phyloP scores from a whole-genome alignment of 2,329 filamentous ascomycete genomes.

The Pseudovirgaria hyperparasitica region DNA sequence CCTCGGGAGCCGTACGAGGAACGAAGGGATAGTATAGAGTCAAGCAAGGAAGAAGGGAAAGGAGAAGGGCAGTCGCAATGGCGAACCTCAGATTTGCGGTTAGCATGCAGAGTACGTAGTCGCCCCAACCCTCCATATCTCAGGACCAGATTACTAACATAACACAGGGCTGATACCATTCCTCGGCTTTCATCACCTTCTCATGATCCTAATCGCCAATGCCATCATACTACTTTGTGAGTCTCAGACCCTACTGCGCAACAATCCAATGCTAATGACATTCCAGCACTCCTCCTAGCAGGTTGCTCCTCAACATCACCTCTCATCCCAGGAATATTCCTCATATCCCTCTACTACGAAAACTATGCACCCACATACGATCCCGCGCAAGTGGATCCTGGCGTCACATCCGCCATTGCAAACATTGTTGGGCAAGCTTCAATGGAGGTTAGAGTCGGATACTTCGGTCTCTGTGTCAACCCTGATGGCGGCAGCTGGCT shows the following conservation, averaged over 20 bases:
- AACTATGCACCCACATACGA: constrained; percentile 70
- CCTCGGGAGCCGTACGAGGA: constrained; percentile 28
- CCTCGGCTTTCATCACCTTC: constrained; percentile 66
- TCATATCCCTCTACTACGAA: constrained; percentile 96
- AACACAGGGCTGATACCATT: constrained; percentile 43
- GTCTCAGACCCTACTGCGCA: constrained; percentile 24
- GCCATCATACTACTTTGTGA: constrained; percentile 90
- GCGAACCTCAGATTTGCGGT: constrained; percentile 37
- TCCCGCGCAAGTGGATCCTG: constrained; percentile 82
- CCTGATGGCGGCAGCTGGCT: constrained; percentile 82
- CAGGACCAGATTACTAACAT: constrained; percentile 13
- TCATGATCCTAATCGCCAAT: constrained; percentile 94
- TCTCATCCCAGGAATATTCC: constrained; percentile 88
- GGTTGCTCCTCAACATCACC: constrained; percentile 96
- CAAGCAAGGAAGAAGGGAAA: constrained; percentile 11
- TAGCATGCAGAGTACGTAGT: constrained; percentile 34
- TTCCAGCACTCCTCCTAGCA: constrained; percentile 71
- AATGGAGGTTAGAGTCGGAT: constrained; percentile 85
- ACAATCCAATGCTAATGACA: constrained; percentile 5
- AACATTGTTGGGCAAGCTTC: constrained; percentile 80
- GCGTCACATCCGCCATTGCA: constrained; percentile 69
- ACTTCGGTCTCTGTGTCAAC: constrained; percentile 95
- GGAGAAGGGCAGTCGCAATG: constrained; percentile 24
- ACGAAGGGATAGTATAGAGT: constrained; percentile 3
- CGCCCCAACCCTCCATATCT: not conserved